Conservation (phyloP, 2,329 filamentous ascomycete species). For the Plenodomus biglobosus region DNA sequence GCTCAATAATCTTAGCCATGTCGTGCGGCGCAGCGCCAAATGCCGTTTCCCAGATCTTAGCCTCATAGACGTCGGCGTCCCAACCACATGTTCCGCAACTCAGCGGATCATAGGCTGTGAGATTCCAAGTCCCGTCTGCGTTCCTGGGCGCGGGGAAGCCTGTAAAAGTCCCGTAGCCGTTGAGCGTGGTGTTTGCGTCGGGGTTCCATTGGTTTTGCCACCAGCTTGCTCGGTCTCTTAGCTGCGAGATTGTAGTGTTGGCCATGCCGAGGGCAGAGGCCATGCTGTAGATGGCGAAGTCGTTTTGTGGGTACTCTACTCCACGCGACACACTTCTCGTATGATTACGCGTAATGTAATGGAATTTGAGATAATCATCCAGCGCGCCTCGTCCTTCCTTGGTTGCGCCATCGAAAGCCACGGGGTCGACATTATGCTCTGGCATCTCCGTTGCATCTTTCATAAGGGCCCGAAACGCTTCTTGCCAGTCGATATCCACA, state of each 20-base stretch:
- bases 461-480: slow-evolving; percentile 37
- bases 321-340: slow-evolving; percentile 38
- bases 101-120: slow-evolving; percentile 64
- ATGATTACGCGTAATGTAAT: slow-evolving; percentile 40
- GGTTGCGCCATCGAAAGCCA: slow-evolving; percentile 26
- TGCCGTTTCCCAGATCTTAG: slow-evolving; percentile 69
- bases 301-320: slow-evolving; percentile 41
- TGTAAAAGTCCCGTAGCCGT: slow-evolving; percentile 49
- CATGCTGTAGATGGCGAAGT: slow-evolving; percentile 61
- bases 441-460: slow-evolving; percentile 40
- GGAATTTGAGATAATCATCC: slow-evolving; percentile 34
- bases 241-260: slow-evolving; percentile 57
- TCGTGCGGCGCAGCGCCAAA: slow-evolving; percentile 53
- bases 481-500: slow-evolving; percentile 35
- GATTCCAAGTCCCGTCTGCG: slow-evolving; percentile 58
- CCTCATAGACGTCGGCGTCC: slow-evolving; percentile 62
- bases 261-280: slow-evolving; percentile 56
- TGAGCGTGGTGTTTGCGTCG: slow-evolving; percentile 27
- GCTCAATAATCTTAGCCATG: slow-evolving; percentile 39
- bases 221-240: slow-evolving; percentile 56
- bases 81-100: slow-evolving; percentile 19
- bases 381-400: slow-evolving; percentile 26
- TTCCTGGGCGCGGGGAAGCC: slow-evolving; percentile 70
- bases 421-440: slow-evolving; percentile 29
- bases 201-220: slow-evolving; percentile 65